A percentile compares a stretch with the other conserved stretches of the same genome.
Conservation (phyloP, 768 basidiomycete species). For the Leccinum uliginosum region DNA sequence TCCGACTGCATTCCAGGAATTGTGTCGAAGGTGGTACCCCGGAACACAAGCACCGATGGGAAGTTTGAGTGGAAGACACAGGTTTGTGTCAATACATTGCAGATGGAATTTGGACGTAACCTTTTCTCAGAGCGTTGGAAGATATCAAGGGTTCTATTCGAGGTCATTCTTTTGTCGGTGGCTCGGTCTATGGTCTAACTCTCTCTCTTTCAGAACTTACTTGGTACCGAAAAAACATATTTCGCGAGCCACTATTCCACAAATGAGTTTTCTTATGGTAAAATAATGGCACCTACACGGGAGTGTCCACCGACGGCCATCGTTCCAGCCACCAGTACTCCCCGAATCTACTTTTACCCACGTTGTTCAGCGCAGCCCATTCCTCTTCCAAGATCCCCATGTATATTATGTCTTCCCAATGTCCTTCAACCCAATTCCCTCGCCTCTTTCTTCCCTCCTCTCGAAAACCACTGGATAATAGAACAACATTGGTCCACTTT, state of each 20-base stretch:
- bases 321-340: background rate
- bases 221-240: conserved; percentile 77
- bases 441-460: conserved; percentile 25
- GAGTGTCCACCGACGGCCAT: background rate
- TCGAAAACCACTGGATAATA: conserved; percentile 27
- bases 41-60: conserved; percentile 17
- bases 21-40: conserved; percentile 72
- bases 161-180: conserved; percentile 38
- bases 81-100: conserved; percentile 37
- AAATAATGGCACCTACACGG: background rate
- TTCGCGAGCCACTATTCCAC: conserved; percentile 34
- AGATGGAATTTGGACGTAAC: background rate
- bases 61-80: conserved; percentile 45
- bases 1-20: conserved; percentile 44
- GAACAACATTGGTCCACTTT: background rate
- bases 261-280: background rate
- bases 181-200: conserved; percentile 1
- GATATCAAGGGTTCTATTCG: conserved; percentile 75
- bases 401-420: conserved; percentile 29
- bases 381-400: conserved; percentile 34
- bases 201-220: conserved; percentile 54
- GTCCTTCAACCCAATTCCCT: conserved; percentile 16
- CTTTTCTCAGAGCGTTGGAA: conserved; percentile 60
- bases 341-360: background rate
- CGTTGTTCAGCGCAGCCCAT: conserved; percentile 15